These are phyloP conservation scores for Ceratocystis destructans DNA, from an alignment of 2,329 filamentous ascomycete species.

Conservation along the genomic window DNA sequence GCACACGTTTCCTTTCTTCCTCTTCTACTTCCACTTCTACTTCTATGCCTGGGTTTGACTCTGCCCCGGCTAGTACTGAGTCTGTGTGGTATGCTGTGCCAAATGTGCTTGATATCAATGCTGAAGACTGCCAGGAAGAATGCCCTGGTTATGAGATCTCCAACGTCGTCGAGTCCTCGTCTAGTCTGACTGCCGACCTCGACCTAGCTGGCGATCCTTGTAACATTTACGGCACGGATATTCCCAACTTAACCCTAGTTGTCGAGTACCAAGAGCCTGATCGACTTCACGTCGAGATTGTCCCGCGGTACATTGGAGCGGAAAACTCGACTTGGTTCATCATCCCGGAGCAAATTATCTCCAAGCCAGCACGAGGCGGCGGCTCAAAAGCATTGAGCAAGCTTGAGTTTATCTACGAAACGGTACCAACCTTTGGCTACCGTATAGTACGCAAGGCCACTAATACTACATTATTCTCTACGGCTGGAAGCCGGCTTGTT, in stretches of 20 bases:
- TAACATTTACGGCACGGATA: slow-evolving; percentile 65
- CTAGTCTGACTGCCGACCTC: slow-evolving; percentile 54
- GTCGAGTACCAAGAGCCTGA: slow-evolving; percentile 54
- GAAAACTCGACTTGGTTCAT: slow-evolving; percentile 54
- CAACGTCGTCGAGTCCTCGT: slow-evolving; percentile 39
- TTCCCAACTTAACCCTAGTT: slow-evolving; percentile 50
- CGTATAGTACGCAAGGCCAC: slow-evolving; percentile 44
- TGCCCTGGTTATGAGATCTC: slow-evolving; percentile 58
- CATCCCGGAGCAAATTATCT: slow-evolving; percentile 49
- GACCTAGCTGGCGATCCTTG: slow-evolving; percentile 55
- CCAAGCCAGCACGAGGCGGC: slow-evolving; percentile 48
- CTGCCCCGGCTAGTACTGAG: slow-evolving; percentile 2
- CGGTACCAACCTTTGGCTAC: slow-evolving; percentile 53
- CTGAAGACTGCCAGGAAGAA: slow-evolving; percentile 26
- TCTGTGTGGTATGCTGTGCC: slow-evolving; percentile 15
- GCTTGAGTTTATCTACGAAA: slow-evolving; percentile 40
- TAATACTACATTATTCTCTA: slow-evolving; percentile 55
- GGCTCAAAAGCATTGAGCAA: slow-evolving; percentile 52
- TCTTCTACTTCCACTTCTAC: neutral
- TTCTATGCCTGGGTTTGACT: neutral
- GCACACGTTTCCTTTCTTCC: neutral
- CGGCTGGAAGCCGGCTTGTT: slow-evolving; percentile 48
- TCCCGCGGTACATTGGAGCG: slow-evolving; percentile 46
- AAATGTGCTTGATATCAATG: slow-evolving; percentile 17
- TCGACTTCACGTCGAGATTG: slow-evolving; percentile 56